Evolutionary conservation across 2,329 filamentous ascomycete genomes (phyloP), one percentile per base, ranked within the genome.

Genomic region (Beauveria medogensis): DNA sequence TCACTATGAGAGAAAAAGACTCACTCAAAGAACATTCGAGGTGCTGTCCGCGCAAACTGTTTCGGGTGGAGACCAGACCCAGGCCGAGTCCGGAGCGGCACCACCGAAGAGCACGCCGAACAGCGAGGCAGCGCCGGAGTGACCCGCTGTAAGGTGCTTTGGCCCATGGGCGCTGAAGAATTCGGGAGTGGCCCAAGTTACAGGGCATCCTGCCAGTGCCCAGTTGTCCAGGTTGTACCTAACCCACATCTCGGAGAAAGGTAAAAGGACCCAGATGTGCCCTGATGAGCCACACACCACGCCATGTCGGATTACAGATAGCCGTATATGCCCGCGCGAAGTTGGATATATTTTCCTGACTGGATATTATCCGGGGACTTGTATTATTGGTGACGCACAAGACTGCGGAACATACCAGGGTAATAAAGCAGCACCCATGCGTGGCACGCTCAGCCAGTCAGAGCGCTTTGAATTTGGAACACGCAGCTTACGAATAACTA

Each of bases 31-130:
- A 37, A 37, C 34, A 37, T 37, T 37, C 34, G 34, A 37, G 34
- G 34, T 37, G 18, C 7, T 20, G 41, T 43, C 34, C 34, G 41
- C 34, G 41, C 20, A 20, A 20, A 20, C 18, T 43, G 50, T 52
- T 52, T 37, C n/a, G 5, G 18, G 50, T 24, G 44, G 55, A 44
- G 55, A 7, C 55, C 55, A 48, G 14, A 12, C 14, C 12, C 20
- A 40, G 44, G 55, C 55, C 44, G 55, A 57, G 55, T 22, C 55
- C 55, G 55, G 55, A 46, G 43, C 55, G 20, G 55, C 24, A 22
- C 52, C 40, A 26, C 53, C 24, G 41, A 26, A 37, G 14, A 57
- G 5, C 14, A 50, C 24, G 26, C 47, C 47, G 47, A 59, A 59
- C 34, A 59, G 56, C 56, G 56, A 59, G 37, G 10, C 22, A 52